Evolutionary conservation across 768 basidiomycete genomes (phyloP).

Genomic region (Suillus ampliporus): DNA sequence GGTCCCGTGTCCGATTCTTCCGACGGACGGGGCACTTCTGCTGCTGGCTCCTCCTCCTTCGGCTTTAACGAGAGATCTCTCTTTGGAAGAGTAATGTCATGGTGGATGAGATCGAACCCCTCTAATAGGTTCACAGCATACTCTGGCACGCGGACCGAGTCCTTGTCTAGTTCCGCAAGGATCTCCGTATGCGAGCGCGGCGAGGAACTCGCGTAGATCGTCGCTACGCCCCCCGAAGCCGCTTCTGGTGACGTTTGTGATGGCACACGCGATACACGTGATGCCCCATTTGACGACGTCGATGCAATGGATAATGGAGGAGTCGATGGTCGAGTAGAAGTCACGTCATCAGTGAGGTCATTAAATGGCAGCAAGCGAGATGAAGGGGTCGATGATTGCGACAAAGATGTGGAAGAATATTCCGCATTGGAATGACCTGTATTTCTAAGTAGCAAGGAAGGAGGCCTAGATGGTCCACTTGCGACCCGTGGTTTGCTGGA

Average conservation of each 20-base stretch:
- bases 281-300: constrained; percentile 28
- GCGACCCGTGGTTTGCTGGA: constrained; percentile 28
- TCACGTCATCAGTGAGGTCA: constrained; percentile 28
- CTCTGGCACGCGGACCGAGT: constrained; percentile 46
- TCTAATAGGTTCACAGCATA: constrained; percentile 52
- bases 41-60: constrained; percentile 36
- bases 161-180: constrained; percentile 38
- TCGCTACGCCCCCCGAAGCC: constrained; percentile 37
- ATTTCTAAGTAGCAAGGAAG: constrained; percentile 19
- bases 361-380: constrained; percentile 27
- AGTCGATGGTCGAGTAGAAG: constrained; percentile 34
- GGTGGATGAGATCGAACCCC: constrained; percentile 45
- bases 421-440: background rate
- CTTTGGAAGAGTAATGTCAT: constrained; percentile 39
- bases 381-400: constrained; percentile 21
- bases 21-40: constrained; percentile 32
- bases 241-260: background rate
- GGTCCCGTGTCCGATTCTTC: constrained; percentile 41
- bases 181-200: constrained; percentile 45
- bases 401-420: constrained; percentile 1
- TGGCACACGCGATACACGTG: constrained; percentile 4
- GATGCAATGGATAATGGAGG: constrained; percentile 36
- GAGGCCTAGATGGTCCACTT: constrained; percentile 22
- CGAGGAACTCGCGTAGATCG: constrained; percentile 40
- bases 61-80: constrained; percentile 35